Conservation (phyloP, 345 rosid genomes). For the Gossypium turneri region DNA sequence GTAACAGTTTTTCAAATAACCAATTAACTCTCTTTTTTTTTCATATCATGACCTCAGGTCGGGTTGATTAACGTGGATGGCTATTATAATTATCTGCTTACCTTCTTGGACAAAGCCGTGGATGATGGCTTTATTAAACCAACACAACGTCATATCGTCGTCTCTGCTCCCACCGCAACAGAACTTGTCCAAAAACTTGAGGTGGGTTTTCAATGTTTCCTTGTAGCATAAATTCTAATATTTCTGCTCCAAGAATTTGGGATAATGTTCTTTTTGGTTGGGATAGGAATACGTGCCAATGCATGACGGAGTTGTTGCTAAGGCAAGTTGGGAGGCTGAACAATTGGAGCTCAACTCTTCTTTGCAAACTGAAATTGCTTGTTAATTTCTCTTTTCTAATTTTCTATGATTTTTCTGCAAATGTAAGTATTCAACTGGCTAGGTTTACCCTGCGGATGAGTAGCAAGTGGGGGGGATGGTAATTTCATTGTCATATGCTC, state of each 20-base stretch:
- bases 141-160: conserved; percentile 52
- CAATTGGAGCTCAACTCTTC: conserved; percentile 46
- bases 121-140: conserved; percentile 53
- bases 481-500: neutral
- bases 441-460: neutral
- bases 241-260: neutral
- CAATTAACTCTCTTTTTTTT: neutral
- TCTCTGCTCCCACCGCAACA: conserved; percentile 50
- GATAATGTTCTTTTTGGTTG: neutral
- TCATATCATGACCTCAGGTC: conserved; percentile 29
- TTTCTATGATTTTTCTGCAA: neutral
- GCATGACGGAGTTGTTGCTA: conserved; percentile 43
- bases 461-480: neutral
- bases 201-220: conserved; percentile 24
- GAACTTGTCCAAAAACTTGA: conserved; percentile 59
- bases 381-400: conserved; percentile 16
- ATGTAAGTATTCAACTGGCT: neutral
- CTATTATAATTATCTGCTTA: conserved; percentile 37
- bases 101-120: conserved; percentile 53
- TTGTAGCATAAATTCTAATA: neutral
- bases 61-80: conserved; percentile 57
- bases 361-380: conserved; percentile 55
- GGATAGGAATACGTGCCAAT: conserved; percentile 54
- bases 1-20: neutral
- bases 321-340: conserved; percentile 55